A percentile compares a stretch with the other conserved stretches of the same genome.
phyloP scores from a whole-genome alignment of 2,329 filamentous ascomycete genomes.

The Clarireedia paspali region DNA sequence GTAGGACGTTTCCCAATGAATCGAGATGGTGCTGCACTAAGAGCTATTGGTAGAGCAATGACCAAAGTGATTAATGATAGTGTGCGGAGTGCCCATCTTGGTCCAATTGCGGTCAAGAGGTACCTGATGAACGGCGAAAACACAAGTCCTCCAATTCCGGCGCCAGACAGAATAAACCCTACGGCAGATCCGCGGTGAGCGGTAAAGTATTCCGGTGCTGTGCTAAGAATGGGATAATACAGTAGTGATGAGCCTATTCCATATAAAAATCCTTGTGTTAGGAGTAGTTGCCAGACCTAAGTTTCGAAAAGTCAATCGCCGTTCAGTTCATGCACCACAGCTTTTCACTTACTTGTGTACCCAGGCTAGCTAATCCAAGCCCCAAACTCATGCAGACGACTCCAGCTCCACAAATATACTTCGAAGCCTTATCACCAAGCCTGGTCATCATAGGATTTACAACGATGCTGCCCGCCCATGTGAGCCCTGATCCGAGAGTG shows the following conservation, averaged over 20 bases:
- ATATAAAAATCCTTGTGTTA: constrained; percentile 40
- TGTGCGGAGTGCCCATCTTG: constrained; percentile 37
- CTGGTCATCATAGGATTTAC: constrained; percentile 41
- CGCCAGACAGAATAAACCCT: constrained; percentile 37
- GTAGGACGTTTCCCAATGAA: constrained; percentile 31
- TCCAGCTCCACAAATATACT: constrained; percentile 34
- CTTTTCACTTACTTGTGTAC: constrained; percentile 19
- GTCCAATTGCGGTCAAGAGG: constrained; percentile 36
- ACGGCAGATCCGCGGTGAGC: constrained; percentile 39
- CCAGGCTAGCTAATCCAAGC: constrained; percentile 35
- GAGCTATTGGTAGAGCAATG: constrained; percentile 34
- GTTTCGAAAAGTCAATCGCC: not conserved
- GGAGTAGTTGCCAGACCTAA: constrained; percentile 37
- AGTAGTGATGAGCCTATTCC: constrained; percentile 35
- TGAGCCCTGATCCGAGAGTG: constrained; percentile 40
- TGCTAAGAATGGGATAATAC: constrained; percentile 36
- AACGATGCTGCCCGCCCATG: constrained; percentile 41
- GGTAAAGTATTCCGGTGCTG: constrained; percentile 42
- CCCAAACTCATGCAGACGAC: constrained; percentile 35
- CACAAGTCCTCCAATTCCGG: constrained; percentile 36
- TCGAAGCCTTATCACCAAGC: constrained; percentile 30
- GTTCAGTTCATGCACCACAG: not conserved
- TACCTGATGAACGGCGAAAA: constrained; percentile 34
- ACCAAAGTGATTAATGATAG: constrained; percentile 33
- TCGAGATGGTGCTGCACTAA: constrained; percentile 33